phyloP scores from a whole-genome alignment of 1,284 basidiomycete genomes.

The Malassezia arunalokei region DNA sequence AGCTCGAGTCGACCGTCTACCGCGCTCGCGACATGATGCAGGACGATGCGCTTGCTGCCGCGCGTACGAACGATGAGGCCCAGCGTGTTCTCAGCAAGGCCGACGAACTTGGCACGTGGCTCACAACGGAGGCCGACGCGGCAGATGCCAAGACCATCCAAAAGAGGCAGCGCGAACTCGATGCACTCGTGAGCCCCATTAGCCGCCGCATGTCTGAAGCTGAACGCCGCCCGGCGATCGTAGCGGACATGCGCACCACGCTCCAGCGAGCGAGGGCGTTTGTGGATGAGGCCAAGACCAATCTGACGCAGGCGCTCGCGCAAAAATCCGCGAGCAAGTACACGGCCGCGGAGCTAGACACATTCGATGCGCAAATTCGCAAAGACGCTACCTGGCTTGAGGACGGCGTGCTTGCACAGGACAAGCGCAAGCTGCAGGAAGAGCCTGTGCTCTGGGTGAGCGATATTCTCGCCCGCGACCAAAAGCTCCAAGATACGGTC shows the following conservation, averaged over 20 bases:
- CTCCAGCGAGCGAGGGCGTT: conserved; percentile 58
- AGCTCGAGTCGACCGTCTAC: conserved; percentile 84
- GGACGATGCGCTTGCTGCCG: conserved; percentile 56
- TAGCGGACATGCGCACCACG: conserved; percentile 58
- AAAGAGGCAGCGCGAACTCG: conserved; percentile 53
- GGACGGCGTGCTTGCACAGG: conserved; percentile 31
- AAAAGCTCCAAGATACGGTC: conserved; percentile 34
- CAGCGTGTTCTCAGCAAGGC: conserved; percentile 56
- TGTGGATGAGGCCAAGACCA: conserved; percentile 63
- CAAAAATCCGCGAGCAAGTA: conserved; percentile 35
- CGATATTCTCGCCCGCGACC: conserved; percentile 38
- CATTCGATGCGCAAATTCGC: conserved; percentile 25
- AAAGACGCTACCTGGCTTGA: conserved; percentile 41
- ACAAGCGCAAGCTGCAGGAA: conserved; percentile 25
- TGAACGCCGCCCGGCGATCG: conserved; percentile 57
- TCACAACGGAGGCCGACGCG: conserved; percentile 70
- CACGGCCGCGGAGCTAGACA: conserved; percentile 38
- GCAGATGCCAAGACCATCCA: conserved; percentile 52
- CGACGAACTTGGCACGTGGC: conserved; percentile 65
- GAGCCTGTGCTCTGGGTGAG: conserved; percentile 36
- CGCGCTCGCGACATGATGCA: conserved; percentile 70
- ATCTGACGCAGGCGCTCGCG: conserved; percentile 53
- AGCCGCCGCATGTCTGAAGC: conserved; percentile 75
- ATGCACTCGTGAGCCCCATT: conserved; percentile 71
- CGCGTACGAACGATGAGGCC: conserved; percentile 65